Base-by-base conservation (phyloP, 371 early-diverging fungal species). In the Circinella umbellata region DNA sequence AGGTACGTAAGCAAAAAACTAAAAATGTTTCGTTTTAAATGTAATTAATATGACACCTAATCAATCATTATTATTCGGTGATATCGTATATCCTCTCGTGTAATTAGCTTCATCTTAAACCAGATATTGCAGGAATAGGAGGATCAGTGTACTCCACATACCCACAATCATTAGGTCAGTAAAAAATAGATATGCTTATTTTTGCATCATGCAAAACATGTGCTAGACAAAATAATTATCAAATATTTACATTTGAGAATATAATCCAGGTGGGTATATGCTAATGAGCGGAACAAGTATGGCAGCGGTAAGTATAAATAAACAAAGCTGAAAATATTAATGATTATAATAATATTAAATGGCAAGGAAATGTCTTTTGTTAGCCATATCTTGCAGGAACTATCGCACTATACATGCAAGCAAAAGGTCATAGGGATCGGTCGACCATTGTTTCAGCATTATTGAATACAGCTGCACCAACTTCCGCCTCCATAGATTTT, bases 231-330 rank as follows among this genome's bases (percentile, higher is more conserved):
- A 42, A 42, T 42, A 42, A 9, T 42, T 37, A 10, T 37, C 61
- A 51, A 61, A 18, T 46, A 42, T 36, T 64, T 37, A 3, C 35
- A n/a, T 35, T n/a, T n/a, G 53, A 53, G 6, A 27, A 27, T 34
- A 57, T n/a, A 1, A 57, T 15, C 4, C 36, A 72, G 72, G 72
- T 9, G 20, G 57, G 4, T 73, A 73, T 48, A 38, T 55, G 18
- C 61, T 42, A 18, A 54, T 73, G 67, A 73, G 69, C 53, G 73
- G 73, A 4, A 73, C 73, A 27, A 69, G 73, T 54, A 73, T 73
- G 73, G 69, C 69, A 46, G 57, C 73, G 15, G 73, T 73, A 66
- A 73, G 66, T 34, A 8, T 15, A 61, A 8, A 11, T 35, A 20
- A 0, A 36, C 18, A 34, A 17, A 42, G 17, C 15, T 3, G 42